Evolutionary conservation across 2,329 filamentous ascomycete species (phyloP).

Genomic region (Scopulariopsis brevicaulis): DNA sequence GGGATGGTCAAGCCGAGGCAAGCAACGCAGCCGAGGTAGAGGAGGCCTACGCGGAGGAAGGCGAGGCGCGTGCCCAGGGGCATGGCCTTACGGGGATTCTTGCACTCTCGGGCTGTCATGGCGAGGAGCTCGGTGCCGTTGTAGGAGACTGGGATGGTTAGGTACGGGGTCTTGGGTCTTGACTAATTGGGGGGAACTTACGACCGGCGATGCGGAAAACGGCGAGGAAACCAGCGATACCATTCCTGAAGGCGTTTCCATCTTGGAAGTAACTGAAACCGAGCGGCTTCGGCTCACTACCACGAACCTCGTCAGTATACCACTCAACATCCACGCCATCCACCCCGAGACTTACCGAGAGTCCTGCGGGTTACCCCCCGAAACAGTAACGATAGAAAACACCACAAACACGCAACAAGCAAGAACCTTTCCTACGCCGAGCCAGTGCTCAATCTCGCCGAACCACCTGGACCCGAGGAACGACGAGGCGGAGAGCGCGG

Average conservation of each 20-base stretch:
- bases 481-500: conserved; percentile 26
- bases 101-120: conserved; percentile 28
- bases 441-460: conserved; percentile 37
- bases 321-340: background rate
- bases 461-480: conserved; percentile 33
- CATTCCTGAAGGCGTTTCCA: conserved; percentile 29
- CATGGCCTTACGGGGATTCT: conserved; percentile 33
- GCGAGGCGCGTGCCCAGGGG: conserved; percentile 40
- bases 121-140: conserved; percentile 33
- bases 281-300: conserved; percentile 5
- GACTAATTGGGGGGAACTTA: background rate
- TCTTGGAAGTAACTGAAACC: conserved; percentile 36
- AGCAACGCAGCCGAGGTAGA: conserved; percentile 40
- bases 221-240: conserved; percentile 26
- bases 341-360: conserved; percentile 8
- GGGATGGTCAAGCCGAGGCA: conserved; percentile 37
- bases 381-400: conserved; percentile 38
- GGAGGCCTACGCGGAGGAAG: conserved; percentile 40
- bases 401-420: conserved; percentile 46
- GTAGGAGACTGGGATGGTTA: conserved; percentile 19
- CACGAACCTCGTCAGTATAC: background rate
- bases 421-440: conserved; percentile 38
- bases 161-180: background rate
- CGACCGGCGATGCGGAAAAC: conserved; percentile 30
- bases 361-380: conserved; percentile 33